Base-by-base conservation (phyloP, 2,329 filamentous ascomycete genomes). In the Alternaria viburni region DNA sequence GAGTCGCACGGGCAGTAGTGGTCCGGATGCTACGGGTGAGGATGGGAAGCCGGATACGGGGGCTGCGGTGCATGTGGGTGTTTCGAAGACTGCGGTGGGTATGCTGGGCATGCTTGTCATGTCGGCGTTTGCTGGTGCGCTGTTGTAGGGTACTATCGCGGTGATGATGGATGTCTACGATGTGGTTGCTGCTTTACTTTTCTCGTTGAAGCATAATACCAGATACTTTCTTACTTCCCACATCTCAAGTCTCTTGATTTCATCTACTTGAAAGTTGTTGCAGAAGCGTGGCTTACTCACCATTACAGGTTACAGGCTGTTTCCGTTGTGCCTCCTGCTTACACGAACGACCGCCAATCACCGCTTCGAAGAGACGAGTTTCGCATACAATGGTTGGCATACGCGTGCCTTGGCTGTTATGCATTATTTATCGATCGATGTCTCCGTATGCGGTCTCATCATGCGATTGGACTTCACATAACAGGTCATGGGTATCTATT, bases 71-170 rank as follows among this genome's bases (percentile, higher is more conserved):
- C 62, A 56, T 5, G 41, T 59, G 30, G 60, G 62, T 13, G 69
- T 77, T 15, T 73, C 69, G 26, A 78, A 77, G 68, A 63, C 69
- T 3, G 75, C 74, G 0, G 28, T 77, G 61, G 71, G 76, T 1
- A 68, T 77, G 64, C 36, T 75, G 54, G 71, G 61, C 25, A 72
- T 77, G 68, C 32, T 78, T 6, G 45, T 76, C 11, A 65, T 72
- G 6, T 75, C 74, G 43, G 67, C 66, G 13, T 63, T 74, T 52
- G 70, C 71, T n/a, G 75, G 76, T 25, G 68, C 70, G 6, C 19
- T 77, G 59, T 59, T 78, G 64, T 78, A 67, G 56, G 46, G 41
- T 15, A 6, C 28, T 4, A 36, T 21, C 3, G 36, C 5, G 2
- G 45, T 25, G 1, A 47, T 47, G 15, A 49, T 6, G 17, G 12